Evolutionary conservation across 2,329 filamentous ascomycete species (phyloP).

Genomic region (Saccharata proteae): DNA sequence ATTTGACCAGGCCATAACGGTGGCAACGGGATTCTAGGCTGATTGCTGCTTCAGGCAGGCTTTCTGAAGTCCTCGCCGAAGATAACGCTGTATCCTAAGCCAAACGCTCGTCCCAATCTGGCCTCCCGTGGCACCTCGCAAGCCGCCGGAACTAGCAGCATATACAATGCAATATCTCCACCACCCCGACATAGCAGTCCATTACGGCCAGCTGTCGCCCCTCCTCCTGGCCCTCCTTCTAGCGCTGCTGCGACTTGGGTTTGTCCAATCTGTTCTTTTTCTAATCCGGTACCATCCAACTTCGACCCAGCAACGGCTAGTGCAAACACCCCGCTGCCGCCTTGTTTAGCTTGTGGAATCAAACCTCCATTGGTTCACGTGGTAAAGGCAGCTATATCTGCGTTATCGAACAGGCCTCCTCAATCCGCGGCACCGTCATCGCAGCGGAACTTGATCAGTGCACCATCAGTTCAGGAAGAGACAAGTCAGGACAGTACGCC

Average conservation of each 20-base stretch:
- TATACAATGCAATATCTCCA: conserved; percentile 15
- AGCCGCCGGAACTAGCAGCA: no score
- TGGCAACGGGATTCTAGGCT: conserved; percentile 2
- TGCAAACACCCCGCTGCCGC: conserved; percentile 65
- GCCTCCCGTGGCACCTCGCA: conserved; percentile 34
- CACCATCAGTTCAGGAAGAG: not conserved
- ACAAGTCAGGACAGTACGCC: not conserved
- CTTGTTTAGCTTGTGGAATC: conserved; percentile 87
- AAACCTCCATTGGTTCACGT: conserved; percentile 75
- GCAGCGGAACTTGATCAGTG: conserved; percentile 1
- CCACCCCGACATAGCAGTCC: conserved; percentile 24
- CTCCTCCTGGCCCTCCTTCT: conserved; percentile 36
- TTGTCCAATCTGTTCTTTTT: conserved; percentile 90
- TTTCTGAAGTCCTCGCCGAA: conserved; percentile 94
- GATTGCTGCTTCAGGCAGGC: conserved; percentile 47
- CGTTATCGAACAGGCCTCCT: conserved; percentile 46
- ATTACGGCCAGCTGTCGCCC: conserved; percentile 23
- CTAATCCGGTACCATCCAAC: conserved; percentile 83
- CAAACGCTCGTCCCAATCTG: conserved; percentile 46
- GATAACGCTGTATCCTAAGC: conserved; percentile 77
- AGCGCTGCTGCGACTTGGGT: conserved; percentile 60
- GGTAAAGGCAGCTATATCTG: conserved; percentile 74
- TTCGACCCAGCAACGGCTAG: conserved; percentile 79
- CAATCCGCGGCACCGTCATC: conserved; percentile 3
- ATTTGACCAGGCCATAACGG: no score